These are phyloP conservation scores for Takakia lepidozioides DNA, from an alignment of 225 moss, liverwort and hornwort genomes.

Conservation along the genomic window DNA sequence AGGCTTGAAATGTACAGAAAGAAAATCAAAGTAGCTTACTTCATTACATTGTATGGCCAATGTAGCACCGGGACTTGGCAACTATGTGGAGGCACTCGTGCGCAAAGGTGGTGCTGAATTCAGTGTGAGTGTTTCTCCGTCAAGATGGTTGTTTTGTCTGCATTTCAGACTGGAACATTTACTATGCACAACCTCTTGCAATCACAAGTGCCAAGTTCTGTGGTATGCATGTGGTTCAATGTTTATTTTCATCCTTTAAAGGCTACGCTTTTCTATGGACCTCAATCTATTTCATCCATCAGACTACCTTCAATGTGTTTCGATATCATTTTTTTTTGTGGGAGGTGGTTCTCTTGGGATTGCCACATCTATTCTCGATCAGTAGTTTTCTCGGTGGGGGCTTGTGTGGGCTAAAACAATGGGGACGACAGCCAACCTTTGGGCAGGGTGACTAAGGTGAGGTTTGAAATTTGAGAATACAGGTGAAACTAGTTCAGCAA, in stretches of 20 bases:
- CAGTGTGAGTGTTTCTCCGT: constrained; percentile 21
- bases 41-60: no score
- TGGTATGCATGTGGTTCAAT: no score
- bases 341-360: not conserved
- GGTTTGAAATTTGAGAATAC: no score
- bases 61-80: no score
- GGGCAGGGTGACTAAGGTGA: no score
- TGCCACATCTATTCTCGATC: not conserved
- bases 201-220: no score
- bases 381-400: not conserved
- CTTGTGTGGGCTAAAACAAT: not conserved
- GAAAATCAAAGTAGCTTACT: no score
- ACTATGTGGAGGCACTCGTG: constrained; percentile 44
- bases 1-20: no score
- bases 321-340: constrained; percentile 2
- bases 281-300: not conserved
- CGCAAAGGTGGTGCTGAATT: constrained; percentile 48
- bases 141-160: not conserved
- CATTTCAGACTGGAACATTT: not conserved
- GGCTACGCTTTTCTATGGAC: no score
- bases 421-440: no score
- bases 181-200: no score
- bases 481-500: constrained; percentile 50
- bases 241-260: not conserved
- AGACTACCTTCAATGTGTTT: not conserved